Evolutionary conservation across 2,329 filamentous ascomycete genomes (phyloP), one percentile per base, ranked within the genome.

Genomic region (Monilinia polystroma): DNA sequence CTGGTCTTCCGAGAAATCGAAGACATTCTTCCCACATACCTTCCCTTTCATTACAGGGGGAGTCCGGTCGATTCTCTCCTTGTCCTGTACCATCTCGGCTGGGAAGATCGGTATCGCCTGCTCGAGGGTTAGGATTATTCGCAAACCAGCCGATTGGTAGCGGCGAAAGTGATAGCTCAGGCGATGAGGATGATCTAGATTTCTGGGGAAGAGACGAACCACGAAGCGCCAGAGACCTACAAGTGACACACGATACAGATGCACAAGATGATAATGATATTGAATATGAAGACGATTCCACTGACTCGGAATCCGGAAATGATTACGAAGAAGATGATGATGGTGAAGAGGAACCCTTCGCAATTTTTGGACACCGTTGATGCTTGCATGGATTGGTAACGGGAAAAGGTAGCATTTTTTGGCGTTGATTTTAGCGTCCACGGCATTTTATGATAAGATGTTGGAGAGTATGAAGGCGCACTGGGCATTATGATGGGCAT

Each of bases 291-390:
- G 71, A 73, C 43, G 71, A 71, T 52, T 67, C 65, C 43, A 69
- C 55, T 45, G 58, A 63, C 47, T 66, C 64, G 18, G 58, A 66
- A 35, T 75, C 74, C 32, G 58, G 59, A 10, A 70, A 70, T 67
- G 74, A 75, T 67, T 75, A 71, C 51, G 76, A 76, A 57, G 77
- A 77, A 14, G 79, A 80, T 32, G 78, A 78, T 41, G 79, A 77
- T 38, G 81, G 81, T 20, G 80, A 82, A 64, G 77, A 78, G 66
- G 81, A 84, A 73, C 72, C 76, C 43, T 83, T 84, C 71, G 80
- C 81, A 67, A 78, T 85, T 66, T 81, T 84, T 72, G 83, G 83
- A 14, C 83, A 85, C 76, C 78, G 80, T 69, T 84, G 68, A 75
- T 64, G 45, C 23, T 43, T 16, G 51, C 49, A 63, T 53, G 64